These are phyloP conservation scores for Fraxinus ornus DNA, from an alignment of 305 asterid genomes.

Conservation along the genomic window DNA sequence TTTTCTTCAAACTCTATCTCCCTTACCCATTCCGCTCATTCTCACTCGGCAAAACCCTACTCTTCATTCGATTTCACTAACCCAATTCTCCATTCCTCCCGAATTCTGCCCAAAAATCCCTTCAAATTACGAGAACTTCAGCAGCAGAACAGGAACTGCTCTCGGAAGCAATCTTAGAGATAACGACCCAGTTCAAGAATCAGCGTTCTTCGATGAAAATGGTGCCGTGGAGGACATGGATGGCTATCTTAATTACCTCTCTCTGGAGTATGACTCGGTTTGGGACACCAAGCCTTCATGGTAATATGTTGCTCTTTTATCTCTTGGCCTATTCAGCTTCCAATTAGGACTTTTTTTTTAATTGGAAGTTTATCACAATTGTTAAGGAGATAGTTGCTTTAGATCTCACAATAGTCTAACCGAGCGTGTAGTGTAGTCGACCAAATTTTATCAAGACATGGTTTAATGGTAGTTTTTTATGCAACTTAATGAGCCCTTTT, in stretches of 20 bases:
- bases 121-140: not conserved
- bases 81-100: conserved; percentile 18
- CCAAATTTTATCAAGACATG: not conserved
- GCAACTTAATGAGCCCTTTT: not conserved
- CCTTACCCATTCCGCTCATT: conserved; percentile 24
- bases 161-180: conserved; percentile 34
- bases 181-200: conserved; percentile 41
- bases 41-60: conserved; percentile 9
- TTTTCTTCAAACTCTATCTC: conserved; percentile 30
- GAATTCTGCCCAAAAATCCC: conserved; percentile 8
- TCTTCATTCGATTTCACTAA: conserved; percentile 11
- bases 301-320: conserved; percentile 29
- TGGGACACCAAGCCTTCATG: conserved; percentile 99
- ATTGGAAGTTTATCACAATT: not conserved
- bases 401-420: not conserved
- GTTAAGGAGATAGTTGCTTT: not conserved
- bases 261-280: conserved; percentile 88
- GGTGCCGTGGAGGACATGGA: conserved; percentile 92
- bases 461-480: not conserved
- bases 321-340: not conserved
- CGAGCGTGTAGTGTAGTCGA: not conserved
- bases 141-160: conserved; percentile 20
- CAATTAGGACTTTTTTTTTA: not conserved
- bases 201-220: conserved; percentile 59
- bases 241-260: conserved; percentile 68